Conservation (phyloP, 495 filamentous ascomycete genomes). For the Cetradonia linearis region DNA sequence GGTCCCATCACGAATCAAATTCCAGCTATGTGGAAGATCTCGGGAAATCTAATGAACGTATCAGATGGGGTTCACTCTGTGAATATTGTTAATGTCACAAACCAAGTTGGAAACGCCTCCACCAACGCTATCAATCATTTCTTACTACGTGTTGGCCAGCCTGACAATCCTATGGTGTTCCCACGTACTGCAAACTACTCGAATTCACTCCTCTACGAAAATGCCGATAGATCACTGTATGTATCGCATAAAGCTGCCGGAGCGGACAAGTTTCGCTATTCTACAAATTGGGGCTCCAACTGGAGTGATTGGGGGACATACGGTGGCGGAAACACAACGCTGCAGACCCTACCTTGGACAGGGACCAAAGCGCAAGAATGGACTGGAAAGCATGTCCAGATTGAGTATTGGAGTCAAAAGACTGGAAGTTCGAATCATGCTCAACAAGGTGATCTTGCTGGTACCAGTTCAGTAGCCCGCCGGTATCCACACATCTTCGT, state of each 20-base stretch:
- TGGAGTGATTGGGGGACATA: constrained; percentile 49
- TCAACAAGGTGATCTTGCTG: constrained; percentile 46
- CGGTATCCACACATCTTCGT: constrained; percentile 49
- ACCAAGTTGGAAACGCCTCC: constrained; percentile 26
- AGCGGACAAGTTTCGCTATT: constrained; percentile 50
- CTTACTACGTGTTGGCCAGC: constrained; percentile 36
- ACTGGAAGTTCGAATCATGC: constrained; percentile 48
- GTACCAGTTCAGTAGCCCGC: constrained; percentile 30
- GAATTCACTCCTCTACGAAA: constrained; percentile 34
- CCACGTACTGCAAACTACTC: constrained; percentile 48
- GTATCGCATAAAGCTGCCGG: constrained; percentile 48
- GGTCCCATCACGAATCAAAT: constrained; percentile 29
- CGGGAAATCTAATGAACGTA: constrained; percentile 35
- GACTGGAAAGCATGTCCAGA: constrained; percentile 49
- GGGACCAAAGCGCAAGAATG: constrained; percentile 47
- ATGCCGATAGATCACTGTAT: constrained; percentile 29
- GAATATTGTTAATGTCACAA: constrained; percentile 37
- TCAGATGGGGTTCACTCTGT: constrained; percentile 40
- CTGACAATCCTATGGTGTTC: constrained; percentile 40
- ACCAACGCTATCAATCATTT: constrained; percentile 39
- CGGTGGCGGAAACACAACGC: constrained; percentile 31
- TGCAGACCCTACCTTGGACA: constrained; percentile 36
- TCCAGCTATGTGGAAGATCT: constrained; percentile 30
- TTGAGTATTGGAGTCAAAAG: constrained; percentile 53
- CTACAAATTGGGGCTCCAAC: constrained; percentile 41